Percentiles rank a stretch among this genome's conserved stretches.
phyloP scores from a whole-genome alignment of 2,329 filamentous ascomycete genomes.

The Aspergillus viridinutans region DNA sequence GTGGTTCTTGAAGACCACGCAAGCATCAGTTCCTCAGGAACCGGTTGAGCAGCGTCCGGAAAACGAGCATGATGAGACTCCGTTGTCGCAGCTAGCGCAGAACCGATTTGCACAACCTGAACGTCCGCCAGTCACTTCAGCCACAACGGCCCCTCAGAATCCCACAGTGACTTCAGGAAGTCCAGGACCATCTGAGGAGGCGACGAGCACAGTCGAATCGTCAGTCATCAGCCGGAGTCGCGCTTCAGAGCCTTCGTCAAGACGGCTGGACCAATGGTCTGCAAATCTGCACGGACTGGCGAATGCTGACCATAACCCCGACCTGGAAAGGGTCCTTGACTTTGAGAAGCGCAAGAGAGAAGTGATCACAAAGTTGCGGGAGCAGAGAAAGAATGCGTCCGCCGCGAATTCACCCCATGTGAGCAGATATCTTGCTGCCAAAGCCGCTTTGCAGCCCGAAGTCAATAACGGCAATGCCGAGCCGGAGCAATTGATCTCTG shows the following conservation, averaged over 20 bases:
- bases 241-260: conserved; percentile 3
- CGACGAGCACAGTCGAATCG: neutral
- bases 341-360: conserved; percentile 38
- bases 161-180: neutral
- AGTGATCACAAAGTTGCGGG: conserved; percentile 24
- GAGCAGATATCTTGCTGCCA: conserved; percentile 29
- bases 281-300: conserved; percentile 16
- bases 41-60: neutral
- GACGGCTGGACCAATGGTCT: conserved; percentile 17
- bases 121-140: neutral
- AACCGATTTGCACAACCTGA: conserved; percentile 7
- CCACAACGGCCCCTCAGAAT: neutral
- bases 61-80: conserved; percentile 1
- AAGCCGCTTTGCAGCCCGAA: conserved; percentile 18
- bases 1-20: conserved; percentile 24
- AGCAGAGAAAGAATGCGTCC: conserved; percentile 12
- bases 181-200: neutral
- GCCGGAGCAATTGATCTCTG: neutral
- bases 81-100: conserved; percentile 11
- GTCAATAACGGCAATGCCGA: neutral
- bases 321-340: conserved; percentile 32
- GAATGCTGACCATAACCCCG: conserved; percentile 8
- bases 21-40: neutral
- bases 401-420: conserved; percentile 23
- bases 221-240: conserved; percentile 1